These are phyloP conservation scores for Comarum palustre DNA, from an alignment of 306 rosid species.

Conservation along the genomic window DNA sequence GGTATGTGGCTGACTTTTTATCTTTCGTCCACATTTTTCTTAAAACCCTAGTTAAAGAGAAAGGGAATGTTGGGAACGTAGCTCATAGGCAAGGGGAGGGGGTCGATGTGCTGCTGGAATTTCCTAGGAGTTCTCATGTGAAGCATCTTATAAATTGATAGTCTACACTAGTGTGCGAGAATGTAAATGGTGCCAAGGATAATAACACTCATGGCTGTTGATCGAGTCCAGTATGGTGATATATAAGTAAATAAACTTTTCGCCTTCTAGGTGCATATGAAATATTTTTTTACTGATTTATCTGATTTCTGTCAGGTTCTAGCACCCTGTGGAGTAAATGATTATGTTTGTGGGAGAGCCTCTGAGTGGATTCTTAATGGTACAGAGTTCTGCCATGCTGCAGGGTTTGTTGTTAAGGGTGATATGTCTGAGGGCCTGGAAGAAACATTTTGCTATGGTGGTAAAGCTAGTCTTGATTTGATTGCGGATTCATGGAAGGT, in stretches of 20 bases:
- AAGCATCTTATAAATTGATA: background rate
- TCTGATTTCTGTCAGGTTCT: conserved; percentile 57
- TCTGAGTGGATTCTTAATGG: conserved; percentile 90
- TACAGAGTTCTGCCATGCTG: conserved; percentile 80
- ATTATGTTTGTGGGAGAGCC: conserved; percentile 95
- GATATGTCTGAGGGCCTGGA: conserved; percentile 27
- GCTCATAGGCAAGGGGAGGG: background rate
- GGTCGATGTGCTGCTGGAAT: conserved; percentile 1
- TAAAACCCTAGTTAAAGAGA: too few relatives aligned
- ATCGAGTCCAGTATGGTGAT: background rate
- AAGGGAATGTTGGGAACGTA: background rate
- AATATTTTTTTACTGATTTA: conserved; percentile 22
- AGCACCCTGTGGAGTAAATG: conserved; percentile 93
- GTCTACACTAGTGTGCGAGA: background rate
- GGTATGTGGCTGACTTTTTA: conserved; percentile 33
- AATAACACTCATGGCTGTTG: background rate
- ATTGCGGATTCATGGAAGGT: conserved; percentile 76
- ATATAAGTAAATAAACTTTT: background rate
- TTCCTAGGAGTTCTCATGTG: background rate
- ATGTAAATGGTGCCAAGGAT: background rate
- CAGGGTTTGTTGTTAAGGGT: conserved; percentile 74
- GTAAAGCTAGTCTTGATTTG: conserved; percentile 65
- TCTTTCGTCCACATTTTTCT: too few relatives aligned
- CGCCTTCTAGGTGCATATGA: conserved; percentile 13
- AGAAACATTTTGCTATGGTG: conserved; percentile 71